Conservation (phyloP, 495 filamentous ascomycete species). For the Tetracladium marchalianum region DNA sequence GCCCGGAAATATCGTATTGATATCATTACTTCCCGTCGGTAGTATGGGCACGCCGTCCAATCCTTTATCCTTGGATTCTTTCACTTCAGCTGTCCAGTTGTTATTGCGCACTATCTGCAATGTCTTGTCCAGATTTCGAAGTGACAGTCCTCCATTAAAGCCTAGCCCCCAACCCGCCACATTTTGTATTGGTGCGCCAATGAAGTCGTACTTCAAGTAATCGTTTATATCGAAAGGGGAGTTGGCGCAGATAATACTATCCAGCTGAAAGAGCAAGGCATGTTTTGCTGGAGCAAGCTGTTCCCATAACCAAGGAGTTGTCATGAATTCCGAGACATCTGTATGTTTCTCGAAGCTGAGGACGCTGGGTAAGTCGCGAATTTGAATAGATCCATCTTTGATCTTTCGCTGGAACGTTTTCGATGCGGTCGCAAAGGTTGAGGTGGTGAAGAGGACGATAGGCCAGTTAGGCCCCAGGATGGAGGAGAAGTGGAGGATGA, state of each 20-base stretch:
- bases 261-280: constrained; percentile 8
- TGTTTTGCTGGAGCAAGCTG: constrained; percentile 5
- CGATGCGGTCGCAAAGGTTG: background rate
- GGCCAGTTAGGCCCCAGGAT: constrained; percentile 21
- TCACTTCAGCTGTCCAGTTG: background rate
- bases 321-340: background rate
- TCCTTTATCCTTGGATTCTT: background rate
- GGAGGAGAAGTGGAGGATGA: constrained; percentile 20
- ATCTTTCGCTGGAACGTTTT: background rate
- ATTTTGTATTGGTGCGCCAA: constrained; percentile 5
- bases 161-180: background rate
- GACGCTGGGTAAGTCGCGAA: background rate
- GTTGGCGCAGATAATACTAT: constrained; percentile 12
- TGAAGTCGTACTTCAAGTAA: constrained; percentile 10
- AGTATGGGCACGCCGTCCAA: too few relatives aligned
- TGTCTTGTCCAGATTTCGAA: constrained; percentile 7
- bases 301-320: constrained; percentile 11
- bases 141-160: constrained; percentile 10
- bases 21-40: too few relatives aligned
- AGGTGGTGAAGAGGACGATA: constrained; percentile 13
- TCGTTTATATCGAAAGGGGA: constrained; percentile 2
- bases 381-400: constrained; percentile 1
- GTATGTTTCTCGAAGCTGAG: background rate
- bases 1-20: background rate
- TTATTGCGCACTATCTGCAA: constrained; percentile 6